Base-by-base conservation (phyloP, 208 protist species). In the Crithidia sp. region DNA sequence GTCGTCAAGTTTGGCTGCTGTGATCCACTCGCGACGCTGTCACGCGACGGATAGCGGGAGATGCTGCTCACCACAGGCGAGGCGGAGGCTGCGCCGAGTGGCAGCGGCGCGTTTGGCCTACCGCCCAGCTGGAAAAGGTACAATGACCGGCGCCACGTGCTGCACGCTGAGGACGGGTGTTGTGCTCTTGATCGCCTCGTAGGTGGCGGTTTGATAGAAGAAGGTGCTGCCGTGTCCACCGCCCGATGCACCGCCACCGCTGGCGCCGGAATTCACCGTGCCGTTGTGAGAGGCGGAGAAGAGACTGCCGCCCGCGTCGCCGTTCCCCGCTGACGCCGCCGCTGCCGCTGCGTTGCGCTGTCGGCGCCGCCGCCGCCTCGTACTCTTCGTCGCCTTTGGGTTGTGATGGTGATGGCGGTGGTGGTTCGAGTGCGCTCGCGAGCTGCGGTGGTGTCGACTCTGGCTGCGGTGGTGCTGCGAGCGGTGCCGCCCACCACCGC, bases 111-210 rank as follows among this genome's bases (percentile, higher is more conserved):
- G 16, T 17, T 39, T 28, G 54, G 28, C 10, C 59, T 17, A 16
- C 57, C 60, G 8, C 62, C 71, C 9, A 78, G 60, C 36, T 61
- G 59, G 47, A 72, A 72, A 57, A 17, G 66, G 73, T 47, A 63
- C 73, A 36, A 57, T 7, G 5, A 69, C 57, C 0, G 82, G 82
- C 6, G 67, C 78, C 52, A 87, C 45, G 54, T 82, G 77, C 50
- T 79, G 74, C n/a, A 71, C 74, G 8, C 62, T 59, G 4, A 82
- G 54, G 36, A 81, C 72, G 28, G 75, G 77, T 2, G 61, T 79
- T 2, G 82, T 76, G 55, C 64, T 87, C 68, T 87, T 84, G 72
- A 94, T 94, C 5, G 86, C 89, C 41, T 88, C 80, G 57, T 94
- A 94, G 36, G 89, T 94, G 5, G 77, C 58, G 10, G 89, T 91